Base-by-base conservation (phyloP, 1,139 yeast genomes). In the Petasospora fabianii region DNA sequence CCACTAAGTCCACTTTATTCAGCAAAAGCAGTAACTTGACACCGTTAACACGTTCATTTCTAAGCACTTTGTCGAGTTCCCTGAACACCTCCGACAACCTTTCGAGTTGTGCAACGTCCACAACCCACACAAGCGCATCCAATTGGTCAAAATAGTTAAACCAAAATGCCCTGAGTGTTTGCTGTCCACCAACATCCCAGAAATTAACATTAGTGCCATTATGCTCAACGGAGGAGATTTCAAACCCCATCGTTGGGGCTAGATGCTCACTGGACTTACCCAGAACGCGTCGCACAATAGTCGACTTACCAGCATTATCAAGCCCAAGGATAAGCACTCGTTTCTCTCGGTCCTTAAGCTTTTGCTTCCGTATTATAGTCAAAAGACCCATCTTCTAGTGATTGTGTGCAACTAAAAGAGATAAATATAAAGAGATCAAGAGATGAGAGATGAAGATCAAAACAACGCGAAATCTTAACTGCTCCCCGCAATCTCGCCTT, bases 171-270 rank as follows among this genome's bases (percentile, higher is more conserved):
- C 97, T 68, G 37, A 92, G 68, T 19, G 86, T 73, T 55, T 78
- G 78, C 61, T 92, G 97, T 4, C 98, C 98, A 3, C 97, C 97
- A 34, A 92, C 78, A 60, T 92, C 98, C 97, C 97, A 92, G 50
- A 92, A 74, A 58, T 88, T 86, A 40, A 92, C 65, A 46, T 74
- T 71, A 41, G 74, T 68, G 29, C 72, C 71, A 3, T 57, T 45
- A 46, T 62, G 56, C 3, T 48, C 41, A 7, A 73, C 50, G 5
- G 77, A 71, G 42, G 66, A 68, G 55, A 71, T 84, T 59, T 68
- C 81, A 64, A 73, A 88, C 40, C 90, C 90, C 35, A 82, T 81
- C 0, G 90, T 82, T 2, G 90, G 90, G 16, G 74, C 63, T 15
- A 80, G 76, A 13, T 64, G 66, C 12, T 68, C 62, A 10, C 66